Base-by-base conservation (phyloP, 176 grass and related monocot species). In the Eleusine indica region DNA sequence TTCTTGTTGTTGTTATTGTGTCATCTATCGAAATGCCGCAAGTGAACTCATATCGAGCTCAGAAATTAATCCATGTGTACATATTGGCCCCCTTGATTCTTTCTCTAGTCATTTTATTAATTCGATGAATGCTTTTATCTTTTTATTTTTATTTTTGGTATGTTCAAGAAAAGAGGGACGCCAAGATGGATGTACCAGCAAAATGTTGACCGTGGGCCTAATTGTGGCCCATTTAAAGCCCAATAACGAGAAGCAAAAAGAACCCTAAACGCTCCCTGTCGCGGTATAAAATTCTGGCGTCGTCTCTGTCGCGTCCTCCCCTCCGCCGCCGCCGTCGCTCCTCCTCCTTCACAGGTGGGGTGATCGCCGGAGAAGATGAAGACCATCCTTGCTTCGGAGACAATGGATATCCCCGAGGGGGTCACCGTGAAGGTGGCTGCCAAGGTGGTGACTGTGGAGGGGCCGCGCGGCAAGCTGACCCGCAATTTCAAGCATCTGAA, bases 401-500 rank as follows among this genome's bases (percentile, higher is more conserved):
- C 87, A 7, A 94, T 97, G 91, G 94, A 94, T 18, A 84, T 97
- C 76, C 94, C 91, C 0, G 91, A 88, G 46, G 89, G 47, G 83
- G 91, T 97, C 38, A 86, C 87, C 5, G 87, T 97, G n/a, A 86
- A 86, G 89, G 91, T 97, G 19, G 87, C 90, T 0, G 91, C 91
- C 4, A 97, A 97, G 91, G 39, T 94, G 7, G 83, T 97, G 9
- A 81, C 85, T 39, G 89, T 97, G 16, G 86, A 93, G 69, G 94
- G 89, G 1, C 90, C 94, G 0, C 88, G 88, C 0, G 90, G 94
- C 5, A 92, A 88, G 83, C 88, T 97, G 35, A 89, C 83, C 12
- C 88, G 90, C 64, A 83, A 92, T 81, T 94, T 97, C 77, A 92
- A 97, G 88, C 94, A 97, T 75, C 87, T 94, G 28, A 94, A 97